Percentiles rank a stretch among this genome's conserved stretches.
These are phyloP conservation scores for Lepiota brunneoincarnata DNA, from an alignment of 768 basidiomycete genomes.

Conservation along the genomic window DNA sequence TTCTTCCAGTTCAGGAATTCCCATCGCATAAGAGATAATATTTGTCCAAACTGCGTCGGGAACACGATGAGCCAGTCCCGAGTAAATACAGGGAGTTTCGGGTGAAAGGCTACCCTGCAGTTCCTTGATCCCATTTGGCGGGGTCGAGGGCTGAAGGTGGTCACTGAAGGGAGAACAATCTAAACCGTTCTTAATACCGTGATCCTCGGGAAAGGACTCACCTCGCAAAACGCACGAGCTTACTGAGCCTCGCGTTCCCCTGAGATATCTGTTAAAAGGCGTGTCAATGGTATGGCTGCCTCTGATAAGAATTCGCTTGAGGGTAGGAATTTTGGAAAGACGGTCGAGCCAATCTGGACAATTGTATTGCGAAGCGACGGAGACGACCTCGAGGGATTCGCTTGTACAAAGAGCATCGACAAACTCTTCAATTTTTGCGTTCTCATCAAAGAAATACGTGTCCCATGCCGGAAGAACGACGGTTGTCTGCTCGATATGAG, in stretches of 20 bases:
- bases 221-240: background rate
- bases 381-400: background rate
- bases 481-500: background rate
- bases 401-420: background rate
- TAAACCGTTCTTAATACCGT: no score
- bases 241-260: background rate
- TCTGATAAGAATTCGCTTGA: background rate
- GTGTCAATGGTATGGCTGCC: background rate
- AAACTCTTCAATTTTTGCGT: background rate
- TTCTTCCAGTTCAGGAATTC: conserved; percentile 3
- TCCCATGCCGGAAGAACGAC: background rate
- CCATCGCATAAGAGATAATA: conserved; percentile 4
- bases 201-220: no score
- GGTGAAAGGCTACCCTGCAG: background rate
- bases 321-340: background rate
- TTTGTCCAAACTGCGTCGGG: background rate
- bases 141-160: no score
- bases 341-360: background rate
- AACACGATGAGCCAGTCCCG: background rate
- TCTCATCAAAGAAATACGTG: background rate
- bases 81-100: background rate
- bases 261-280: background rate
- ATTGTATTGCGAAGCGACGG: background rate
- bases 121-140: no score
- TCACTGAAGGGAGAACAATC: no score